phyloP scores from a whole-genome alignment of 371 early-diverging fungal genomes.

The Lichtheimia ornata region DNA sequence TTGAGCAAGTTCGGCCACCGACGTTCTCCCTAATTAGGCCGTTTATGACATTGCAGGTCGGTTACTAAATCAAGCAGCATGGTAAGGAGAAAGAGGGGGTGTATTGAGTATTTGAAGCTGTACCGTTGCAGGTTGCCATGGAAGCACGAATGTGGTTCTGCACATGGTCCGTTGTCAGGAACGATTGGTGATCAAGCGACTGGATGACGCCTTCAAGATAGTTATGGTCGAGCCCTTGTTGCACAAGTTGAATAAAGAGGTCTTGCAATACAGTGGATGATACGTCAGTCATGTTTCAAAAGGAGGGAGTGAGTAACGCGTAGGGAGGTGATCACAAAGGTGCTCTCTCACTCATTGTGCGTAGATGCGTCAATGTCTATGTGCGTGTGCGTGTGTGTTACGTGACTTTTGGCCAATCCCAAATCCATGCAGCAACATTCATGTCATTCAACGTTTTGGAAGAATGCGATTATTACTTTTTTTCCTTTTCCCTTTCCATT shows the following conservation, averaged over 20 bases:
- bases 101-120: not conserved
- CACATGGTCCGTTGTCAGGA: conserved; percentile 9
- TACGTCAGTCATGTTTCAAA: not conserved
- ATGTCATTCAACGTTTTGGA: conserved; percentile 2
- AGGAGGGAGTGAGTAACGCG: too few relatives aligned
- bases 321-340: too few relatives aligned
- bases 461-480: conserved; percentile 16
- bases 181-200: conserved; percentile 17
- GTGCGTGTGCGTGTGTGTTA: not conserved
- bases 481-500: conserved; percentile 5
- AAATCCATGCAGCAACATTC: too few relatives aligned
- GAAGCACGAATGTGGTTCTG: not conserved
- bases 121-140: conserved; percentile 8
- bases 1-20: conserved; percentile 13
- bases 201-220: conserved; percentile 11
- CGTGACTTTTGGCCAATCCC: conserved; percentile 12
- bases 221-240: conserved; percentile 13
- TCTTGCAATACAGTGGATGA: conserved; percentile 2
- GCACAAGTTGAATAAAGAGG: conserved; percentile 18
- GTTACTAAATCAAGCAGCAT: not conserved
- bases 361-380: not conserved
- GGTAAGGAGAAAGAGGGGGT: conserved; percentile 4
- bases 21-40: conserved; percentile 15
- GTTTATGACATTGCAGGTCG: not conserved
- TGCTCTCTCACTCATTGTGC: too few relatives aligned